Percentiles rank a stretch among this genome's conserved stretches.
Conservation (phyloP, 345 rosid species). For the Pistacia integerrima region DNA sequence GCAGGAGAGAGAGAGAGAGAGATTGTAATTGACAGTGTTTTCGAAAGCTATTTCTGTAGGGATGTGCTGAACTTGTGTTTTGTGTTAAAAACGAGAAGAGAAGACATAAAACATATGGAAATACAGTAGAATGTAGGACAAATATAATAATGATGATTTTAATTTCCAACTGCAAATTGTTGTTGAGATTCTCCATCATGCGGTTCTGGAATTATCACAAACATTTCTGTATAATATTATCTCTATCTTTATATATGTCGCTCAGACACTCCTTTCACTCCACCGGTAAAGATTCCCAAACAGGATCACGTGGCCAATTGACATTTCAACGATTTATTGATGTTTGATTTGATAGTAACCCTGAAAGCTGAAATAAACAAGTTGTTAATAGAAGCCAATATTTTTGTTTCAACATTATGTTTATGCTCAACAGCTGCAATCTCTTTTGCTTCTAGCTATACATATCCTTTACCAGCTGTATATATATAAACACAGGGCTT, state of each 20-base stretch:
- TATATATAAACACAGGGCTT: too few relatives aligned
- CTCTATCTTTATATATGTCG: background rate
- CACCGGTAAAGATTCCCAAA: background rate
- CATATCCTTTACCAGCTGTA: too few relatives aligned
- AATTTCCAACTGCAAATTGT: background rate
- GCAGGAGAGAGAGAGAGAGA: background rate
- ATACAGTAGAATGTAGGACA: background rate
- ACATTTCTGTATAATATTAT: background rate
- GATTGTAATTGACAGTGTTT: background rate
- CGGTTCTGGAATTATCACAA: constrained; percentile 5
- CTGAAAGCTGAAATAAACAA: background rate
- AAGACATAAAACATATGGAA: background rate
- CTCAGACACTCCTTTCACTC: background rate
- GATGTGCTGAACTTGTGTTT: background rate
- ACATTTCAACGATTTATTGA: background rate
- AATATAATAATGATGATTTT: constrained; percentile 10
- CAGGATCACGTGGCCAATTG: background rate
- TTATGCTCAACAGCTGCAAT: too few relatives aligned
- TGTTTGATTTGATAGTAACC: background rate
- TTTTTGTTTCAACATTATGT: too few relatives aligned
- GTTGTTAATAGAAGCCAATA: too few relatives aligned
- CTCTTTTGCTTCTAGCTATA: too few relatives aligned
- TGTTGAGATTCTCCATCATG: constrained; percentile 4
- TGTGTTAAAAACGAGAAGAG: background rate
- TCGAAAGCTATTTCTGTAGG: background rate